Conservation (phyloP, 768 basidiomycete genomes). For the Pleurotus cornucopiae region DNA sequence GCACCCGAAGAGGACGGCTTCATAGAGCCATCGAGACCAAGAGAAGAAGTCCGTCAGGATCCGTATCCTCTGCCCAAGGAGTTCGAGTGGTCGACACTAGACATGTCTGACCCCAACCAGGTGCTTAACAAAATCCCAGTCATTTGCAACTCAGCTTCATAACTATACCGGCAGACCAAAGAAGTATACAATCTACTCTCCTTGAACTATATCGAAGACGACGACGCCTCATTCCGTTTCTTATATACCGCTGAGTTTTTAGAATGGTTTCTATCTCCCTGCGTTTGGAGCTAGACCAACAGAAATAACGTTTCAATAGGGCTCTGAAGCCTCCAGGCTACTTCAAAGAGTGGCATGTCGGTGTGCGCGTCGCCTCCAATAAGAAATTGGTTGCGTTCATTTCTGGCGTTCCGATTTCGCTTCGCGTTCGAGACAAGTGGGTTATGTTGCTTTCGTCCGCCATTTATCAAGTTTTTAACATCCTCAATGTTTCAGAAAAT, state of each 20-base stretch:
- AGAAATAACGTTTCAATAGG: conserved; percentile 39
- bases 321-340: conserved; percentile 94
- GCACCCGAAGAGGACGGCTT: conserved; percentile 74
- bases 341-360: conserved; percentile 91
- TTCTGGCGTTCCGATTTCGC: conserved; percentile 81
- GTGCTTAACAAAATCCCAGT: conserved; percentile 26
- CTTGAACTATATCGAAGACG: conserved; percentile 94
- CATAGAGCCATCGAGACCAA: conserved; percentile 78
- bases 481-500: conserved; percentile 37
- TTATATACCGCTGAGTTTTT: conserved; percentile 94
- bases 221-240: conserved; percentile 94
- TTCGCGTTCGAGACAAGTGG: conserved; percentile 84
- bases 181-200: conserved; percentile 92
- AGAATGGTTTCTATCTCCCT: conserved; percentile 57
- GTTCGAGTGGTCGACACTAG: conserved; percentile 86
- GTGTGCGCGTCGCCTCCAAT: conserved; percentile 86
- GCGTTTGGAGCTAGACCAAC: neutral
- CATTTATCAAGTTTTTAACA: neutral
- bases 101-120: conserved; percentile 74
- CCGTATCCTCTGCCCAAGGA: conserved; percentile 87
- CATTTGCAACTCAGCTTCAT: too few species aligned
- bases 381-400: conserved; percentile 97
- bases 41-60: conserved; percentile 81
- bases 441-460: conserved; percentile 20
- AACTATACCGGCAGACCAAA: conserved; percentile 51